A percentile compares a stretch with the other conserved stretches of the same genome.
Conservation (phyloP, 306 rosid genomes). For the Malus orientalis region DNA sequence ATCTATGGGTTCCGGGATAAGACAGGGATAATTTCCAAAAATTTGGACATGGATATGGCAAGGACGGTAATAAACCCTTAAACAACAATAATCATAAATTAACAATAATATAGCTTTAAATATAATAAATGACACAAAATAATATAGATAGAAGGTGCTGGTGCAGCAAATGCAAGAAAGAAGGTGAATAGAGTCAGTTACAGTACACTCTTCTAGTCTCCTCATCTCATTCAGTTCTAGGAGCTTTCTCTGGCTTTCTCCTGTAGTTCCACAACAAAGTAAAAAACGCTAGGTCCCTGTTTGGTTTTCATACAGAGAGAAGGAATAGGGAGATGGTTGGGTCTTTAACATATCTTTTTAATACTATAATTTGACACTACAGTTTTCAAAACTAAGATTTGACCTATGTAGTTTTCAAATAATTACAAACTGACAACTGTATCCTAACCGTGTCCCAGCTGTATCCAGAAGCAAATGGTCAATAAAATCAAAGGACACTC, state of each 20-base stretch:
- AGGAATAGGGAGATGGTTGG: background rate
- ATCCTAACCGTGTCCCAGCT: background rate
- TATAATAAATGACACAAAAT: background rate
- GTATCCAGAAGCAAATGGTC: background rate
- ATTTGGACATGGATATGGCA: background rate
- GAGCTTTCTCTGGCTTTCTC: background rate
- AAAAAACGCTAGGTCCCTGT: background rate
- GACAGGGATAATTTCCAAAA: background rate
- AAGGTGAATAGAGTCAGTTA: too few relatives aligned
- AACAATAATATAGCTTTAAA: background rate
- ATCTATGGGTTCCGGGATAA: background rate
- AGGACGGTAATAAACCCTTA: too few relatives aligned
- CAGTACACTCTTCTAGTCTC: too few relatives aligned
- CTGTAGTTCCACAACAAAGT: background rate
- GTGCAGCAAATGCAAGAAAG: too few relatives aligned
- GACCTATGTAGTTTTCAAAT: background rate
- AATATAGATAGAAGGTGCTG: background rate
- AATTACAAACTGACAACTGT: background rate
- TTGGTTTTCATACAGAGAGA: background rate
- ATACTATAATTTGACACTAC: background rate
- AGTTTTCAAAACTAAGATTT: too few relatives aligned
- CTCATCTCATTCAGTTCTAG: background rate
- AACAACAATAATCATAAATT: background rate
- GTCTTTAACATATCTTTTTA: background rate
- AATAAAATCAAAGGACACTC: background rate